phyloP scores from a whole-genome alignment of 108 stramenopile genomes.

The Poteriospumella lacustris region DNA sequence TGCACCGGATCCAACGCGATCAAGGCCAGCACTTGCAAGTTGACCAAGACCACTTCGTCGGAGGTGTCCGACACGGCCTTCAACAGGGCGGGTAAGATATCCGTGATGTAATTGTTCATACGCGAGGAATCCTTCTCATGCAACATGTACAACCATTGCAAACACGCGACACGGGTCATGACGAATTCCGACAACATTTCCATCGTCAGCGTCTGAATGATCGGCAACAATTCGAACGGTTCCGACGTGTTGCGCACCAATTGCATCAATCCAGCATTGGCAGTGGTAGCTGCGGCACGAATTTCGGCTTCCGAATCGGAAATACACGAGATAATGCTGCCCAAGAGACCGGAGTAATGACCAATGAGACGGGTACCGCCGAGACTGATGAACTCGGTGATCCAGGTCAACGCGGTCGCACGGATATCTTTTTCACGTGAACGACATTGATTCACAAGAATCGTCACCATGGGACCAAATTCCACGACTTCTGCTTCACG shows the following conservation, averaged over 20 bases:
- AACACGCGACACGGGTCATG: slow-evolving; percentile 80
- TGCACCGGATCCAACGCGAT: slow-evolving; percentile 76
- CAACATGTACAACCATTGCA: slow-evolving; percentile 96
- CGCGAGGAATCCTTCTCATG: slow-evolving; percentile 78
- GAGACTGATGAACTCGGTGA: slow-evolving; percentile 82
- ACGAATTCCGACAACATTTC: slow-evolving; percentile 80
- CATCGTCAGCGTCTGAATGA: slow-evolving; percentile 75
- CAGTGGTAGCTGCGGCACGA: slow-evolving; percentile 73
- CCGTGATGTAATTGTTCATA: slow-evolving; percentile 78
- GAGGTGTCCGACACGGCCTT: slow-evolving; percentile 83
- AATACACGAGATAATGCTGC: slow-evolving; percentile 83
- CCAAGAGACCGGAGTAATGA: slow-evolving; percentile 79
- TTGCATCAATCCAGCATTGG: slow-evolving; percentile 73
- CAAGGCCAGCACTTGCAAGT: slow-evolving; percentile 84
- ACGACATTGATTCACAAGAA: slow-evolving; percentile 84
- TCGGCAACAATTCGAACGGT: slow-evolving; percentile 69
- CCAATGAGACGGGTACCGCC: slow-evolving; percentile 80
- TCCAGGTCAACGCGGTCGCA: slow-evolving; percentile 87
- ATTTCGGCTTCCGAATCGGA: slow-evolving; percentile 83
- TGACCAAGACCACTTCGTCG: slow-evolving; percentile 78
- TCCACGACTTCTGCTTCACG: slow-evolving; percentile 72
- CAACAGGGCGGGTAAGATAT: slow-evolving; percentile 78
- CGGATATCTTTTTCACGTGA: slow-evolving; percentile 84
- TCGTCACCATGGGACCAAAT: slow-evolving; percentile 88
- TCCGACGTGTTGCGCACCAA: slow-evolving; percentile 68